These are phyloP conservation scores for Venturia aucupariae DNA, from an alignment of 2,329 filamentous ascomycete species.

Conservation along the genomic window DNA sequence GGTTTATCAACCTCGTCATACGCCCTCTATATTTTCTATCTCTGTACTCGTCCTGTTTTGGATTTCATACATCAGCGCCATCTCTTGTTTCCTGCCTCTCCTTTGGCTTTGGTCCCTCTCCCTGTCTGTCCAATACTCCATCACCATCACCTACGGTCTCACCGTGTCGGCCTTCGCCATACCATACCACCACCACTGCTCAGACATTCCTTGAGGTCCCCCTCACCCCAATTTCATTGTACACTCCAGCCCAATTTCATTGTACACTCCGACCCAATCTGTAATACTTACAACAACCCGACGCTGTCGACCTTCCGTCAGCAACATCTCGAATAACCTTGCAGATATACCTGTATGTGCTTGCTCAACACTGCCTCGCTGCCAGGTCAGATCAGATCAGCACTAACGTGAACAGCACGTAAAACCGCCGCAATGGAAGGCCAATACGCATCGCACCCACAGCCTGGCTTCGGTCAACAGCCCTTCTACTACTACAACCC, in stretches of 20 bases:
- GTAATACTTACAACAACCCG: constrained; percentile 1
- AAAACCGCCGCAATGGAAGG: constrained; percentile 51
- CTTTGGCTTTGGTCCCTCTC: constrained; percentile 29
- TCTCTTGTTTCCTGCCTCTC: constrained; percentile 30
- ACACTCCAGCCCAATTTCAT: not conserved
- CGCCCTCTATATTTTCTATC: constrained; percentile 27
- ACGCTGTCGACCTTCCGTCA: not conserved
- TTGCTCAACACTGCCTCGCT: not conserved
- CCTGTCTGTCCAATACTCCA: too few species aligned
- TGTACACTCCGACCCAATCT: not conserved
- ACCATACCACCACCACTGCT: constrained; percentile 20
- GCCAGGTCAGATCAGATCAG: not conserved
- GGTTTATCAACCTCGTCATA: constrained; percentile 36
- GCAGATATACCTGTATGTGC: constrained; percentile 6
- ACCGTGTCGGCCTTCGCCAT: constrained; percentile 9
- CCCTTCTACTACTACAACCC: constrained; percentile 83
- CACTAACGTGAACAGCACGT: constrained; percentile 15
- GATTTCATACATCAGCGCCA: constrained; percentile 14
- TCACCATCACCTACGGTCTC: constrained; percentile 16
- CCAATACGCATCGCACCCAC: constrained; percentile 43
- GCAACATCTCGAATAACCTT: not conserved
- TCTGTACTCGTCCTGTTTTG: constrained; percentile 24
- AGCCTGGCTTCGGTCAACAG: constrained; percentile 56
- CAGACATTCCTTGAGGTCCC: constrained; percentile 29
- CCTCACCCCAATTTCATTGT: constrained; percentile 2